Evolutionary conservation across 305 asterid genomes (phyloP), one percentile per base, ranked within the genome.

Genomic region (Fraxinus sp.): DNA sequence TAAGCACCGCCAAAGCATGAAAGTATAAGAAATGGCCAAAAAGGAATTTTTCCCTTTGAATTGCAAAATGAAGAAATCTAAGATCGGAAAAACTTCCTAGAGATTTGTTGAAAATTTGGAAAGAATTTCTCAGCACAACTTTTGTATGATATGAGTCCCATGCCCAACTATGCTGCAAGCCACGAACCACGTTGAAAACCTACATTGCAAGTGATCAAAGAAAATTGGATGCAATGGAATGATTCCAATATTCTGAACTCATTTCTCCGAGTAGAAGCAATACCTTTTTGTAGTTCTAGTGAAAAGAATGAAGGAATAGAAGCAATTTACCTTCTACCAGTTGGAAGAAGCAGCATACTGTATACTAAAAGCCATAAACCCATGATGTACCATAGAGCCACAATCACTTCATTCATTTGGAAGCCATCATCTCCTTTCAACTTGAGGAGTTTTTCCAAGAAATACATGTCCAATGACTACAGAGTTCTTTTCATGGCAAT

Each of bases 391-490:
- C 98, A 95, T 76, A 86, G 77, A 78, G 94, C 92, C 79, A 94
- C 97, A 39, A 95, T 76, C 64, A 94, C 95, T 87, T 85, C 87
- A 85, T 94, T 94, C 98, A 94, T 87, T 84, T 86, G 85, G 88
- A 90, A 95, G 11, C 99, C 99, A 90, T 95, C 98, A 82, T 93
- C 97, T 80, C 97, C 97, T 80, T 83, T 91, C 91, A 94, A 80
- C 83, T 90, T 91, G 76, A 93, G 89, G 52, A 94, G 95, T 86
- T 95, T 94, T 78, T 90, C 87, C 91, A 93, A 68, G 85, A 94
- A 91, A 89, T 95, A 95, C 80, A 24, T 0, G 66, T 94, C 99
- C 57, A 92, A 92, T 4, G 85, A 88, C 99, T 95, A 89, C 70
- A 79, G 76, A 80, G 30, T 18, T 13, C 36, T 28, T 28, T 28